Evolutionary conservation across 2,329 filamentous ascomycete genomes (phyloP).

Genomic region (Capronia epimyces): DNA sequence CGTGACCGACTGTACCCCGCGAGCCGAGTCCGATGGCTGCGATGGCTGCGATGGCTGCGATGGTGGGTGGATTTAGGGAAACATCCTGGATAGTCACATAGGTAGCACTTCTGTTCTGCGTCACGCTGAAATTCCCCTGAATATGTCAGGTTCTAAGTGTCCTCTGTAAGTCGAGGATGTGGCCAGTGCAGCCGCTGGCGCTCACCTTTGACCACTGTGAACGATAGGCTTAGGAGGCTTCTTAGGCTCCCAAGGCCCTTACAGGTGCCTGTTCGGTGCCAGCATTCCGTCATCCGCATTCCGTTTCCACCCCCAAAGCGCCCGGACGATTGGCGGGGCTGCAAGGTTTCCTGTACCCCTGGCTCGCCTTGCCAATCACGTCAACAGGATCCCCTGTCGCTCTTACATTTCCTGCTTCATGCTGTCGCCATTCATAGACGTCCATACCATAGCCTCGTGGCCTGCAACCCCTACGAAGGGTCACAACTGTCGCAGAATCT

Average conservation of each 20-base stretch:
- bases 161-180: no score
- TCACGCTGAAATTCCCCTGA: no score
- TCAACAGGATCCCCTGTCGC: slow-evolving; percentile 11
- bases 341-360: slow-evolving; percentile 7
- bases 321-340: slow-evolving; percentile 1
- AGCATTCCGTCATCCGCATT: not conserved
- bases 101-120: no score
- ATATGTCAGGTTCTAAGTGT: no score
- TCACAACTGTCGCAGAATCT: slow-evolving; percentile 18
- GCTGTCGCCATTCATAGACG: slow-evolving; percentile 2
- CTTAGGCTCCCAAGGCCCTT: no score
- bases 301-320: not conserved
- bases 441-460: slow-evolving; percentile 17
- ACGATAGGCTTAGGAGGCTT: no score
- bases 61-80: not conserved
- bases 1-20: not conserved
- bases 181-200: no score
- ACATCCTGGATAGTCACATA: not conserved
- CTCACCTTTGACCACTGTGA: no score
- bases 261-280: not conserved
- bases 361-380: slow-evolving; percentile 13
- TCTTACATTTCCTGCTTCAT: slow-evolving; percentile 18
- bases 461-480: slow-evolving; percentile 8
- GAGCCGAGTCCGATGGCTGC: not conserved
- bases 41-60: not conserved